Conservation (phyloP, 2,329 filamentous ascomycete genomes). For the Fusarium sp. region DNA sequence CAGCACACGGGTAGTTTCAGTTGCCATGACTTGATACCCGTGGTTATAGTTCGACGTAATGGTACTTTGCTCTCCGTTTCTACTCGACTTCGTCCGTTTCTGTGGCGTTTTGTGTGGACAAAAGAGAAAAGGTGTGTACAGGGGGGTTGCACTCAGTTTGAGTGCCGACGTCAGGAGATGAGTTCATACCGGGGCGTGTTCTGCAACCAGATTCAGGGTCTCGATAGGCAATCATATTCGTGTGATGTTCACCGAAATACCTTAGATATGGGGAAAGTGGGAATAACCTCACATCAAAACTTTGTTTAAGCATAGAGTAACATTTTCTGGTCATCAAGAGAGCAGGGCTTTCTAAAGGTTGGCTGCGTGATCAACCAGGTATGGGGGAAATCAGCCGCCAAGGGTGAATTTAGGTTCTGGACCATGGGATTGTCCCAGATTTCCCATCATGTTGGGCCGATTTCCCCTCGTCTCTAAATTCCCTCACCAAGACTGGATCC, state of each 20-base stretch:
- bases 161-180: slow-evolving; percentile 27
- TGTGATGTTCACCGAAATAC: neutral
- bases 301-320: neutral
- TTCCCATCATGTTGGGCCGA: slow-evolving; percentile 27
- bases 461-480: slow-evolving; percentile 8
- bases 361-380: neutral
- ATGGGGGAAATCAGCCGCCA: slow-evolving; percentile 27
- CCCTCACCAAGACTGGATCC: slow-evolving; percentile 4
- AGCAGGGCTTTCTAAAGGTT: neutral
- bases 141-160: neutral
- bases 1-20: slow-evolving; percentile 9
- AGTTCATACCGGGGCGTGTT: slow-evolving; percentile 16
- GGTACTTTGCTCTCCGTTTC: slow-evolving; percentile 26
- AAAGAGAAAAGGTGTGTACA: neutral
- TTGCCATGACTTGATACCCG: slow-evolving; percentile 16
- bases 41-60: slow-evolving; percentile 30
- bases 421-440: slow-evolving; percentile 34
- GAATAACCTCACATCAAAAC: slow-evolving; percentile 13
- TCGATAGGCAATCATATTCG: slow-evolving; percentile 1
- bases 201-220: slow-evolving; percentile 3
- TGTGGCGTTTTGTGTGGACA: slow-evolving; percentile 12
- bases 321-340: neutral
- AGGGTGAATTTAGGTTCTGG: slow-evolving; percentile 22
- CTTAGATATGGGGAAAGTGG: slow-evolving; percentile 2
- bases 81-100: slow-evolving; percentile 27